A percentile compares a stretch with the other conserved stretches of the same genome.
phyloP scores from a whole-genome alignment of 2,329 filamentous ascomycete species.

The Ophiostoma pallidulum region DNA sequence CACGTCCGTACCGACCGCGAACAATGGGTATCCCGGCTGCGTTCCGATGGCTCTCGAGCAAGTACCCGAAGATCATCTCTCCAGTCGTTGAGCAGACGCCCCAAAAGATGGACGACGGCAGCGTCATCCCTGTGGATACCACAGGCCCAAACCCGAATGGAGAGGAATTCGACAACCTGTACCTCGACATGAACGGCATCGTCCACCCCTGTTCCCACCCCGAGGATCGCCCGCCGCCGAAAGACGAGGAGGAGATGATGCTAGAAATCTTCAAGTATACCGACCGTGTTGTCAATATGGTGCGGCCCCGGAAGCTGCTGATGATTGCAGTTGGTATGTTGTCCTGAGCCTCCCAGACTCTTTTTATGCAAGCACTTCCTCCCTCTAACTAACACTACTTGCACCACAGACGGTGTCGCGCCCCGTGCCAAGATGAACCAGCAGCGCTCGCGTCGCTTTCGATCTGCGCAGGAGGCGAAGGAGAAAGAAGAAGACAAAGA shows the following conservation, averaged over 20 bases:
- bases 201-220: constrained; percentile 98
- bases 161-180: constrained; percentile 95
- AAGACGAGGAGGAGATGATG: constrained; percentile 99
- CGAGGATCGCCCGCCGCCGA: constrained; percentile 81
- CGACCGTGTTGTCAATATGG: constrained; percentile 98
- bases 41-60: constrained; percentile 93
- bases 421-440: constrained; percentile 99
- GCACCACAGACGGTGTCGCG: constrained; percentile 71
- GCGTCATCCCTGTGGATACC: constrained; percentile 73
- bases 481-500: constrained; percentile 89
- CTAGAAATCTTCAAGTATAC: constrained; percentile 96
- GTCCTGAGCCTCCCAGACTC: not conserved
- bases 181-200: constrained; percentile 99
- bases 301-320: constrained; percentile 84
- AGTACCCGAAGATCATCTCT: constrained; percentile 95
- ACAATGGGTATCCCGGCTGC: constrained; percentile 91
- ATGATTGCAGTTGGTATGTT: constrained; percentile 89
- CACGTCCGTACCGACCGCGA: too few relatives aligned
- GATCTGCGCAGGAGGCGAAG: constrained; percentile 84
- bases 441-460: constrained; percentile 90
- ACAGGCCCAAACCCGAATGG: constrained; percentile 87
- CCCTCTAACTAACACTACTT: not conserved
- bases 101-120: constrained; percentile 68
- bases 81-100: constrained; percentile 81
- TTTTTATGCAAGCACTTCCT: not conserved